These are phyloP conservation scores for Sisymbrium irio DNA, from an alignment of 345 rosid genomes.

Conservation along the genomic window DNA sequence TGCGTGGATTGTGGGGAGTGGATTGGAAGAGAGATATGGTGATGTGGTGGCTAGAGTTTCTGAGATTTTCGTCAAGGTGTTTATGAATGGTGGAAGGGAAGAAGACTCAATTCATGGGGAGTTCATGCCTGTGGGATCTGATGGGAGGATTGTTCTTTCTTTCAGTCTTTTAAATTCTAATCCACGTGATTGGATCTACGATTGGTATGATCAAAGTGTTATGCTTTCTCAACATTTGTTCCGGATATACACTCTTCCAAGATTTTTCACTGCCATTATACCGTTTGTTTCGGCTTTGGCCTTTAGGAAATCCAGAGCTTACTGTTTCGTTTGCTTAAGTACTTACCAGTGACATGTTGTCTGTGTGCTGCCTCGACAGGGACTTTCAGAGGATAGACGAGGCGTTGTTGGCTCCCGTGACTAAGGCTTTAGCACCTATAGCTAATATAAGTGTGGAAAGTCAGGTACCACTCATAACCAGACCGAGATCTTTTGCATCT, in stretches of 20 bases:
- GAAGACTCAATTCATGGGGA: slow-evolving; percentile 70
- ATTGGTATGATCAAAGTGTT: slow-evolving; percentile 53
- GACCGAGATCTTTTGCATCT: not conserved
- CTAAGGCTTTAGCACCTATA: slow-evolving; percentile 65
- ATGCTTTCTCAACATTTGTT: not conserved
- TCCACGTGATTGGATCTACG: slow-evolving; percentile 82
- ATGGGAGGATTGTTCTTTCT: slow-evolving; percentile 83
- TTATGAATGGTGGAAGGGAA: slow-evolving; percentile 81
- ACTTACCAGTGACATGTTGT: slow-evolving; percentile 5
- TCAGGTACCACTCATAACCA: slow-evolving; percentile 52
- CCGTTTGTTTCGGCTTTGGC: not conserved
- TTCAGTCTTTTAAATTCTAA: slow-evolving; percentile 82
- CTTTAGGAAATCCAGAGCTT: not conserved
- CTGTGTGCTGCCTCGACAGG: slow-evolving; percentile 42
- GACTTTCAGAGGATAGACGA: slow-evolving; percentile 70
- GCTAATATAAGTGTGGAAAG: slow-evolving; percentile 90
- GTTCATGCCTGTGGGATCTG: slow-evolving; percentile 96
- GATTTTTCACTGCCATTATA: not conserved
- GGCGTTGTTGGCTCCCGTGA: slow-evolving; percentile 55
- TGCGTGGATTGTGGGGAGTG: slow-evolving; percentile 72
- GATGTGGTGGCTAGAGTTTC: slow-evolving; percentile 47
- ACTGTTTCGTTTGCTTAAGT: slow-evolving; percentile 4
- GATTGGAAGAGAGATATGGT: slow-evolving; percentile 39
- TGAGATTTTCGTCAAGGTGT: slow-evolving; percentile 67
- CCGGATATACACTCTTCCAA: not conserved